Base-by-base conservation (phyloP, 306 rosid species). In the Gillenia trifoliata region DNA sequence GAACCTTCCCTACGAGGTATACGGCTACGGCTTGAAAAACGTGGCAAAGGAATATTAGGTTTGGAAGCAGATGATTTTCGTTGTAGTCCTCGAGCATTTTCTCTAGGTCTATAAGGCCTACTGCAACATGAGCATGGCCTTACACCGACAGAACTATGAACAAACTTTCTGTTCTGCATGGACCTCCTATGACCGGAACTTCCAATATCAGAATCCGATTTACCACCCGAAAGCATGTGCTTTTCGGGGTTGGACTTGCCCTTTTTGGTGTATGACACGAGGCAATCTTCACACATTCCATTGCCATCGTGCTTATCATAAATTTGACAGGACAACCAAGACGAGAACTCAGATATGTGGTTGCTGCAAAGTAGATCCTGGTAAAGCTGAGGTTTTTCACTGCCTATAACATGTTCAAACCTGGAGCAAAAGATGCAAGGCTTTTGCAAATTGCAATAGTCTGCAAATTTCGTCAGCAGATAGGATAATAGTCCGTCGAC, bases 361-460 rank as follows among this genome's bases (percentile, higher is more conserved):
- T 81, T 55, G 82, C 77, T 75, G 84, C 98, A 93, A 56, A 93
- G 81, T 40, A 86, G 79, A 70, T 74, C 84, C 69, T 76, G 83
- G 76, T 84, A 86, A 64, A 74, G 75, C 47, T 81, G 81, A 4
- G 86, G 78, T 41, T 75, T 84, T 61, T 81, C 84, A 55, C 80
- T 64, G 47, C 85, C 81, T 15, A 84, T 40, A 71, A 86, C 75
- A 67, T 65, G 85, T 77, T 93, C 98, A 54, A 91, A 83, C 87
- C 98, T 85, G 45, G 93, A 89, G 88, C 98, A 93, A 75, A 93
- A 79, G 57, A 88, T 81, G 73, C 98, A 93, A 65, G 97, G 97
- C 65, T 76, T 80, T 80, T 84, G 88, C 88, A 91, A 75, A 16
- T 88, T 73, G 84, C 97, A 93, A 78, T 84, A 85, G 36, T 77